phyloP scores from a whole-genome alignment of 257 asterid genomes.

The Solanum sitiens region DNA sequence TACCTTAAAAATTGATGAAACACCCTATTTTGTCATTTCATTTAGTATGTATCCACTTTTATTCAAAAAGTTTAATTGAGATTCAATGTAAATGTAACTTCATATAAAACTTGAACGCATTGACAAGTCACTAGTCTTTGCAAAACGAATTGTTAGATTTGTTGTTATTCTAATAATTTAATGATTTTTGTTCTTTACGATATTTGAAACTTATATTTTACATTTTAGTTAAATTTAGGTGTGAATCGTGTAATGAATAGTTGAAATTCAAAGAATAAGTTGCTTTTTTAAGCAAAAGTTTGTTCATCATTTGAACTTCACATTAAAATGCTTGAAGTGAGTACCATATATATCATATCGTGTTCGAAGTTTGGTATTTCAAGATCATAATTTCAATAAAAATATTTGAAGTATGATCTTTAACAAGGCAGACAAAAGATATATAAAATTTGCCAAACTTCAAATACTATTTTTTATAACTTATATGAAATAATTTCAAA shows the following conservation, averaged over 20 bases:
- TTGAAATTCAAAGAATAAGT: background rate
- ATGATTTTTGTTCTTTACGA: background rate
- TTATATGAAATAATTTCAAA: background rate
- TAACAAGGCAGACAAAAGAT: background rate
- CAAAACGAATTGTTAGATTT: background rate
- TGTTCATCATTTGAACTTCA: background rate
- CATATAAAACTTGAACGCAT: background rate
- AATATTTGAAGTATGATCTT: background rate
- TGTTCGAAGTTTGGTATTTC: background rate
- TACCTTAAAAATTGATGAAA: background rate
- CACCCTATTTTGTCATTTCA: background rate
- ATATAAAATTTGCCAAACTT: background rate
- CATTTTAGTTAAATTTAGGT: background rate
- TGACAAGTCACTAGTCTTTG: background rate
- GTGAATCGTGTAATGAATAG: background rate
- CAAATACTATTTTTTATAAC: background rate
- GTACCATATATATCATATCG: background rate
- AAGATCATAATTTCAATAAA: background rate
- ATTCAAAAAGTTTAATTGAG: background rate
- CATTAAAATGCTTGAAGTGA: background rate
- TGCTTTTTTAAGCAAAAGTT: fast-evolving
- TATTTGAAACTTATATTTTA: background rate
- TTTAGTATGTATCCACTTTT: background rate
- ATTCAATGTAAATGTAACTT: background rate
- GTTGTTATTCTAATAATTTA: background rate